Base-by-base conservation (phyloP, 441 rosid genomes). In the Flueggea neowawraea region DNA sequence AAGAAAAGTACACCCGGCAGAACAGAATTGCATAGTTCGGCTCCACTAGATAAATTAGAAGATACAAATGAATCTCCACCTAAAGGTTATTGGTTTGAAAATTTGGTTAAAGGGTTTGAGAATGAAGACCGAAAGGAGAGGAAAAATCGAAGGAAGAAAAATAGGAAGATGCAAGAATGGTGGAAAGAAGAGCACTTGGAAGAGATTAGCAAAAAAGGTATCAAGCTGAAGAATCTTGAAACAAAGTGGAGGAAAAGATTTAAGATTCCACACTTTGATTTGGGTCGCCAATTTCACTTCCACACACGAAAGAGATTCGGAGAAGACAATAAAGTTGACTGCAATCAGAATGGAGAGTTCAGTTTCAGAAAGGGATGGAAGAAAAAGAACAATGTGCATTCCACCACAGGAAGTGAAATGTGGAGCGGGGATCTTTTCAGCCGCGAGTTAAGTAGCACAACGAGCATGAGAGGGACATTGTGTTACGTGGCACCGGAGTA, bases 391-490 rank as follows among this genome's bases (percentile, higher is more conserved):
- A 81, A 77, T 8, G 66, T 2, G 31, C 67, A 44, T 57, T 85
- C 90, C 32, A 39, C 72, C 28, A 39, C 71, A 28, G 96, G 86
- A 50, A 89, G 95, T 61, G 98, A 94, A 36, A 86, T 89, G 94
- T 89, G 92, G 92, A 95, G 97, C 55, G 96, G 97, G 0, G 99
- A 95, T 78, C 80, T 91, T 55, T 82, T 84, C 58, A 94, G 96
- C 64, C 91, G 95, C 0, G 99, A 94, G 70, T 72, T 94, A 54
- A 95, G 99, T 79, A 95, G 99, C 90, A 95, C 99, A 5, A 94
- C 99, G 3, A 89, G 99, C 85, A 87, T 95, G 97, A 84, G 96
- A 70, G 97, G 97, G 0, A 95, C 99, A 15, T 55, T 95, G 69
- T 95, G 99, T 57, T 95, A 95, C 75, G 89, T 89, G 39, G 99